Evolutionary conservation across 1,139 yeast genomes (phyloP), one percentile per base, ranked within the genome.

Genomic region (Candida frijolesensis): DNA sequence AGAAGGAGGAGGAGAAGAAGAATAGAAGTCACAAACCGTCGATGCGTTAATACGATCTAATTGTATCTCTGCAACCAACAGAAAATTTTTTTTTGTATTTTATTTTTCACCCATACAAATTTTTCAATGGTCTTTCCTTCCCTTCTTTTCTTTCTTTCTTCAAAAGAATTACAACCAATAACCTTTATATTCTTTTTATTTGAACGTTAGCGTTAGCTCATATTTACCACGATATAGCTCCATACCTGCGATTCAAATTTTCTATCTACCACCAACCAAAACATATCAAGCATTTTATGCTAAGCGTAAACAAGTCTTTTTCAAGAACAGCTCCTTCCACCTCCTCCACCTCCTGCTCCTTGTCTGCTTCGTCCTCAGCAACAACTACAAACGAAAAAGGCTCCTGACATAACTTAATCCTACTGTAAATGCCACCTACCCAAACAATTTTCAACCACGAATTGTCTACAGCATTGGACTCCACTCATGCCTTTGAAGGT

Each of bases 401-500:
- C 22, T 39, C 42, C 42, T 39, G 42, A 39, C 42, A 39, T 39
- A 39, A 39, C 42, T 39, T 19, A 39, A 18, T n/a, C 25, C 40
- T 25, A 8, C 29, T 25, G 29, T 39, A 39, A 22, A 39, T 39
- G 42, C 42, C 79, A 47, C 79, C 80, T 48, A 74, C 78, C 53
- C 68, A 68, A 72, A 57, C 80, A 78, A 60, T 73, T 82, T 48
- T 87, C 61, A 90, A 90, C 67, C 90, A 86, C 68, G 88, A 85
- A 57, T 73, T 89, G 48, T 85, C 96, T n/a, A 85, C 85, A 46
- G 79, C 81, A 57, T 72, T 91, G 57, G 97, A 92, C 70, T 90
- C 97, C 32, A 79, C 96, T 16, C 86, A 83, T 64, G 97, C 97
- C 2, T 92, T 92, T 66, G 98, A 92, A 72, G 99, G 99, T 11